Evolutionary conservation across 257 asterid species (phyloP).

Genomic region (Parsonsia alboflavescens): DNA sequence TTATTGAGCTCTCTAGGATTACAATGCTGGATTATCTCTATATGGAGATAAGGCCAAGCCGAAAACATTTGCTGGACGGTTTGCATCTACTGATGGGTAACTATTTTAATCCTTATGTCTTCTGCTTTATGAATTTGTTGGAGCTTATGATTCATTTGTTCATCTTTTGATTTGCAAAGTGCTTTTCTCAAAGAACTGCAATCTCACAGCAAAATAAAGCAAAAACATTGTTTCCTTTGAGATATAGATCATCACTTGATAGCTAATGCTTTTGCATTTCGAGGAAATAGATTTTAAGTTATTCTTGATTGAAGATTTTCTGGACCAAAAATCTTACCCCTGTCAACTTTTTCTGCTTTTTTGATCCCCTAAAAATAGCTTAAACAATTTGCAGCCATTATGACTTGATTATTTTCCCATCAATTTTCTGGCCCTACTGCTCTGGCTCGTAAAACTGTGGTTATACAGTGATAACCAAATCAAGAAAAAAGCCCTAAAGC

Average conservation of each 20-base stretch:
- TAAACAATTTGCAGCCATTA: neutral
- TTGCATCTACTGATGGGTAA: conserved; percentile 89
- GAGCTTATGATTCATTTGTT: neutral
- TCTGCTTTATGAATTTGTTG: neutral
- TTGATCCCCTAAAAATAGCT: neutral
- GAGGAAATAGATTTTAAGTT: neutral
- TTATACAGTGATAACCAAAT: neutral
- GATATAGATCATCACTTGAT: neutral
- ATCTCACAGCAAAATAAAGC: neutral
- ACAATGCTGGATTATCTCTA: conserved; percentile 75
- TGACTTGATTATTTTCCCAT: neutral
- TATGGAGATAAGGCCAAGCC: conserved; percentile 96
- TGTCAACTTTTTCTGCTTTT: neutral
- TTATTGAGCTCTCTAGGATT: conserved; percentile 42
- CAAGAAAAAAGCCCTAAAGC: neutral
- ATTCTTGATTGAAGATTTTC: neutral
- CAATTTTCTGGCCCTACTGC: neutral
- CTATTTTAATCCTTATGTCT: conserved; percentile 14
- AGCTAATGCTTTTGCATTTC: neutral
- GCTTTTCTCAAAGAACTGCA: neutral
- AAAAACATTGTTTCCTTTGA: neutral
- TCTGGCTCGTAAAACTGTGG: neutral
- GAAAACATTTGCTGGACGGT: conserved; percentile 84
- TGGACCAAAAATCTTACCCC: neutral
- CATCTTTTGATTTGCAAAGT: neutral